These are phyloP conservation scores for Mesembryanthemum crystallinum DNA, from an alignment of 148 eudicot species.

Conservation along the genomic window DNA sequence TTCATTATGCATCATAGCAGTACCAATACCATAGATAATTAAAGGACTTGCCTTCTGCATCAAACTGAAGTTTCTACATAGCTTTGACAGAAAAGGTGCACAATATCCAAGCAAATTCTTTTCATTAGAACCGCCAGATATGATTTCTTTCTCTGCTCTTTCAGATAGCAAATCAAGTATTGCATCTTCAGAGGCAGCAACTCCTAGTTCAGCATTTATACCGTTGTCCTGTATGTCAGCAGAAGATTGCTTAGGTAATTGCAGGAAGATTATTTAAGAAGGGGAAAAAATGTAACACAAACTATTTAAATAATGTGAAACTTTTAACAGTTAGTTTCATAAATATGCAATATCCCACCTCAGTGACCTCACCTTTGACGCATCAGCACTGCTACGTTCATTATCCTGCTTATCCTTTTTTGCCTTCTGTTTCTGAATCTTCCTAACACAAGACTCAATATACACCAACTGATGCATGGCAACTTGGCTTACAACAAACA, in stretches of 20 bases:
- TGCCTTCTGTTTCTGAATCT: conserved; percentile 75
- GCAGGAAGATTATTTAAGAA: background rate
- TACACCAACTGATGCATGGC: conserved; percentile 93
- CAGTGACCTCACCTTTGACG: conserved; percentile 47
- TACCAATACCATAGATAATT: conserved; percentile 2
- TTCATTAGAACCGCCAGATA: conserved; percentile 58
- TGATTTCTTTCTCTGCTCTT: conserved; percentile 84
- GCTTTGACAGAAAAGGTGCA: conserved; percentile 74
- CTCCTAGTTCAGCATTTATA: conserved; percentile 90
- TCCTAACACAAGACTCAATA: conserved; percentile 79
- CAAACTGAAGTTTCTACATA: conserved; percentile 83
- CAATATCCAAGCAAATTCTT: conserved; percentile 87
- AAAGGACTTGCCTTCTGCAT: conserved; percentile 81
- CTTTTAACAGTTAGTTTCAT: background rate
- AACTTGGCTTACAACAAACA: conserved; percentile 76
- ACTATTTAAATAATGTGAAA: background rate
- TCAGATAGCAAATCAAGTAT: conserved; percentile 75
- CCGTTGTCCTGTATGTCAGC: conserved; percentile 56
- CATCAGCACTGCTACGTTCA: conserved; percentile 37
- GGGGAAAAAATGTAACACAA: background rate
- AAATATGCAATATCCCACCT: conserved; percentile 8
- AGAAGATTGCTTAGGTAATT: background rate
- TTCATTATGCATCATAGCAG: background rate
- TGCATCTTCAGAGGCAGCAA: conserved; percentile 96
- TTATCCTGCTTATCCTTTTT: conserved; percentile 59